Evolutionary conservation across 2,329 filamentous ascomycete species (phyloP), one percentile per base, ranked within the genome.

Genomic region (Raffaelea albimanens): DNA sequence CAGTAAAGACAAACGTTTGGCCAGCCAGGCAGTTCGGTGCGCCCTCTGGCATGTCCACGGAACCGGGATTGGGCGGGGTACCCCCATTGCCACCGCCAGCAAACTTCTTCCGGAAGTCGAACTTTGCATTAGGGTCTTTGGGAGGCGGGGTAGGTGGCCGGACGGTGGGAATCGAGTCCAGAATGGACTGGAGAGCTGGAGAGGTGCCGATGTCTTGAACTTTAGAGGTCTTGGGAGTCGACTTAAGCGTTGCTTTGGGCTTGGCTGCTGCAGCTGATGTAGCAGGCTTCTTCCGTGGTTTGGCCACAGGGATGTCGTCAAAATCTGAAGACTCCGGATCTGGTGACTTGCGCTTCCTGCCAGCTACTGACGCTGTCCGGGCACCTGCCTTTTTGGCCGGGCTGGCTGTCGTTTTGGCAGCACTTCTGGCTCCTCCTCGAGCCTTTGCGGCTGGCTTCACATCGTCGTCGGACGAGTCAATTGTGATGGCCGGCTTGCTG

Each of bases 1-100:
- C 93, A 1, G 94, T 98, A 58, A 98, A 98, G 23, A 98, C 93
- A 60, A 98, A 98, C 0, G 81, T 85, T 47, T 97, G 72, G 0
- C 94, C 93, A 47, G 83, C 82, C 48, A 98, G 76, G 61, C 93
- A 98, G 57, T 96, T 94, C 11, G 93, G 87, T 45, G 82, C 82
- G 8, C 93, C 93, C 19, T 79, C 76, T 0, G 93, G 93, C 44
- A 96, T 68, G 16, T 95, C 87, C 25, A 72, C 79, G 10, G 74
- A 68, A 11, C 80, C 81, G 20, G 77, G 71, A 43, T 76, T 75
- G 8, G 79, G 77, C 18, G 87, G 78, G 19, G 80, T 78, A 3
- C 79, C 76, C 16, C 79, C 68, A 61, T 78, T 83, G 49, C 72
- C 79, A 16, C 76, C 78, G 47, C 78, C 72, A 56, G 71, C 63